Evolutionary conservation across 2,329 filamentous ascomycete genomes (phyloP).

Genomic region (Bipolaris zeicola): DNA sequence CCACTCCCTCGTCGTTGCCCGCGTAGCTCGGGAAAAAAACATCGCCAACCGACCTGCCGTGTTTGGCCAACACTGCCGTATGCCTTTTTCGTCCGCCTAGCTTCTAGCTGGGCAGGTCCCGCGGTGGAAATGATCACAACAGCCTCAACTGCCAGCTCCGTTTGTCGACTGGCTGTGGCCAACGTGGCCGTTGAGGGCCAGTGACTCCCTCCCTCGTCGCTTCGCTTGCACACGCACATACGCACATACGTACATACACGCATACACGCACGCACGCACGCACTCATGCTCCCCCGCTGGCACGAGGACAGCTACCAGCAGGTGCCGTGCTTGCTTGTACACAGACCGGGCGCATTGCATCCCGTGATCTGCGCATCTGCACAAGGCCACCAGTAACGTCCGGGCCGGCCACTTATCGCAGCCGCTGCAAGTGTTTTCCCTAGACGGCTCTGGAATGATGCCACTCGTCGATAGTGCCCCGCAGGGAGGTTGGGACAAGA

Average conservation of each 20-base stretch:
- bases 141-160: conserved; percentile 21
- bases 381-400: conserved; percentile 44
- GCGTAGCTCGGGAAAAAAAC: conserved; percentile 33
- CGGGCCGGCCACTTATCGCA: conserved; percentile 49
- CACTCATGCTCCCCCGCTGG: conserved; percentile 4
- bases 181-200: conserved; percentile 19
- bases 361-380: conserved; percentile 42
- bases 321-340: neutral
- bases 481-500: conserved; percentile 34
- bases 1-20: conserved; percentile 17
- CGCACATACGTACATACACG: too few relatives aligned
- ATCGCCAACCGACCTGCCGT: conserved; percentile 41
- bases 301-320: conserved; percentile 17
- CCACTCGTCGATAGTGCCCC: conserved; percentile 30
- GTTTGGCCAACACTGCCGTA: conserved; percentile 34
- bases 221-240: too few relatives aligned
- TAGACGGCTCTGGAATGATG: conserved; percentile 33
- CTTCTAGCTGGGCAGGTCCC: conserved; percentile 30
- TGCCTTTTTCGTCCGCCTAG: conserved; percentile 29
- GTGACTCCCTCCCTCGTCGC: neutral
- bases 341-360: conserved; percentile 38
- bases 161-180: conserved; percentile 2
- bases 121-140: conserved; percentile 45
- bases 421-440: conserved; percentile 47
- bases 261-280: too few relatives aligned